A percentile compares a stretch with the other conserved stretches of the same genome.
phyloP scores from a whole-genome alignment of 106 monocot genomes.

The Cymbidium sinense region DNA sequence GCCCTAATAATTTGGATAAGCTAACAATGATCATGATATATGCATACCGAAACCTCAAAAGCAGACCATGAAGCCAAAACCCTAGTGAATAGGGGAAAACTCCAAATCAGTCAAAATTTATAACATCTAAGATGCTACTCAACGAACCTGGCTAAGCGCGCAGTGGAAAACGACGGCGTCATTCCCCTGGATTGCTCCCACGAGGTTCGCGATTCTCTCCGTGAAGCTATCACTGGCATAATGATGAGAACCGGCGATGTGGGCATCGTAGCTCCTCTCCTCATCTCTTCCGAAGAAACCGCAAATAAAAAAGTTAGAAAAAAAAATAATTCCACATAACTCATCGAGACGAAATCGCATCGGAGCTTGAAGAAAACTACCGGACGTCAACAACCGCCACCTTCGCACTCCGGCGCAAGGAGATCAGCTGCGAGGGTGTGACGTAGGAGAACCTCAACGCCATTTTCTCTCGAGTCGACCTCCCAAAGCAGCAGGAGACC shows the following conservation, averaged over 20 bases:
- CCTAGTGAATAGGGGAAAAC: no score
- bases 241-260: constrained; percentile 85
- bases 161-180: constrained; percentile 95
- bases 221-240: constrained; percentile 65
- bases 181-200: constrained; percentile 53
- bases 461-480: constrained; percentile 13
- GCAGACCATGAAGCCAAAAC: no score
- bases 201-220: constrained; percentile 53
- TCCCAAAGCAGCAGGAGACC: neutral
- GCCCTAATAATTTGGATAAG: no score
- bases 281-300: constrained; percentile 55
- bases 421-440: constrained; percentile 43
- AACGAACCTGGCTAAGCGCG: constrained; percentile 82
- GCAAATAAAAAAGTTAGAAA: neutral
- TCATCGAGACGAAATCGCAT: neutral
- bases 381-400: constrained; percentile 88
- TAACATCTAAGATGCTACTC: no score
- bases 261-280: constrained; percentile 87
- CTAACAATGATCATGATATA: no score
- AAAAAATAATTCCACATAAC: neutral
- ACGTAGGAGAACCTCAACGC: constrained; percentile 66
- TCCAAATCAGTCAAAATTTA: no score
- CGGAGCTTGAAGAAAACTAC: constrained; percentile 11
- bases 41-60: no score
- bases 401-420: constrained; percentile 35